phyloP scores from a whole-genome alignment of 176 grass and related monocot genomes.

The Hordeum marinum region DNA sequence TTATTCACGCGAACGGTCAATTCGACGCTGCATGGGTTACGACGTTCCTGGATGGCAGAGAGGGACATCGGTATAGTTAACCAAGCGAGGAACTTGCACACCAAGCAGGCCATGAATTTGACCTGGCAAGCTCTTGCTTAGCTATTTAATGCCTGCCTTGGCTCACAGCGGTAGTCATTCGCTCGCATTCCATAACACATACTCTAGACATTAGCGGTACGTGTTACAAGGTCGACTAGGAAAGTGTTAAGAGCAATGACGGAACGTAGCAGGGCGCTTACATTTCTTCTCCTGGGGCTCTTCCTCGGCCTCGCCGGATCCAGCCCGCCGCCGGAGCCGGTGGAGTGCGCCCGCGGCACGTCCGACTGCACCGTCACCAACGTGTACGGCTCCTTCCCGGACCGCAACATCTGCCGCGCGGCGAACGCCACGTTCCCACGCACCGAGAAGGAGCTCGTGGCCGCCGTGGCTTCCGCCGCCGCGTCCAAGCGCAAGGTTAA shows the following conservation, averaged over 20 bases:
- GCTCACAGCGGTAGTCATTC: not conserved
- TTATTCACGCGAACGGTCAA: not conserved
- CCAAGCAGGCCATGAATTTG: not conserved
- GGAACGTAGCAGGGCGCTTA: not conserved
- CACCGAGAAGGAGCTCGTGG: conserved; percentile 52
- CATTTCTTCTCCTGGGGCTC: not conserved
- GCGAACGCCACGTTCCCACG: conserved; percentile 35
- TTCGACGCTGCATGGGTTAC: not conserved
- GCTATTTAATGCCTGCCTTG: not conserved
- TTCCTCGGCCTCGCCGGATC: not conserved
- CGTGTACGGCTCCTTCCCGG: conserved; percentile 47
- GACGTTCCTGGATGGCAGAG: not conserved
- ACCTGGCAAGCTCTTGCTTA: not conserved
- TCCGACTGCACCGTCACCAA: conserved; percentile 46
- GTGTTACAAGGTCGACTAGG: not conserved
- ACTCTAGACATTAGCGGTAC: not conserved
- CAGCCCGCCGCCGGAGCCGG: conserved; percentile 42
- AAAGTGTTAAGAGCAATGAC: not conserved
- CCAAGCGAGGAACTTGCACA: not conserved
- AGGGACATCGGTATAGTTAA: not conserved
- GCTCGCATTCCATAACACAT: not conserved
- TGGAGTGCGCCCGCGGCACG: conserved; percentile 13
- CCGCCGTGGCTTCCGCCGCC: conserved; percentile 25
- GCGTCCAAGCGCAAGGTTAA: conserved; percentile 39
- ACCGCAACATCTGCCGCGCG: conserved; percentile 41